A percentile compares a stretch with the other conserved stretches of the same genome.
Evolutionary conservation across 2,329 filamentous ascomycete species (phyloP).

Genomic region (Intubia oerlemansii): DNA sequence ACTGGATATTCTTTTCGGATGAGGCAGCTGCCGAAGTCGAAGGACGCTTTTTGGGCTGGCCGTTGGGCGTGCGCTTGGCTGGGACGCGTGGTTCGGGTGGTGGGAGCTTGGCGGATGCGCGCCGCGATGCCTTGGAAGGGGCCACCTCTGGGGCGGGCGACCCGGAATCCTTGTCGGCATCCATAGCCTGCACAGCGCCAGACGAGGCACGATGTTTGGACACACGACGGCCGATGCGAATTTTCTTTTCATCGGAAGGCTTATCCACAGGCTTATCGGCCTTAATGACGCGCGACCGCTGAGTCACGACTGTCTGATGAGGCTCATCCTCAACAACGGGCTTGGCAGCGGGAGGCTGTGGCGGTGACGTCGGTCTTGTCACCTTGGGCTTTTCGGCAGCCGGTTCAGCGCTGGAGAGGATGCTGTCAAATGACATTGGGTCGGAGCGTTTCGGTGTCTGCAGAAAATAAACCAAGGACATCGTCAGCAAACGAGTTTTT

Average conservation of each 20-base stretch:
- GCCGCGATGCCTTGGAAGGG: constrained; percentile 24
- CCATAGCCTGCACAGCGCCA: too few relatives aligned
- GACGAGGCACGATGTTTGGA: too few relatives aligned
- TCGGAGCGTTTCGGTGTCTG: constrained; percentile 57
- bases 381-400: constrained; percentile 32
- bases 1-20: constrained; percentile 43
- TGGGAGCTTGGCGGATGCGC: constrained; percentile 24
- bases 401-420: constrained; percentile 58
- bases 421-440: constrained; percentile 91
- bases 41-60: constrained; percentile 25
- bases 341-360: too few relatives aligned
- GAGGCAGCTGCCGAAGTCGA: constrained; percentile 11
- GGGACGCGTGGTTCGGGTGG: constrained; percentile 22
- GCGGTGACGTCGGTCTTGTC: constrained; percentile 10
- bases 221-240: too few relatives aligned
- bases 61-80: constrained; percentile 38
- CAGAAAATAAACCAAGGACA: too few relatives aligned
- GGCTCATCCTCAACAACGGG: too few relatives aligned
- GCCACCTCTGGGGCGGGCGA: constrained; percentile 8
- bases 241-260: too few relatives aligned
- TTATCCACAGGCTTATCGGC: too few relatives aligned
- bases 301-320: too few relatives aligned
- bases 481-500: too few relatives aligned
- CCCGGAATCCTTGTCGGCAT: constrained; percentile 27
- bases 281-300: too few relatives aligned